Percentiles rank a stretch among this genome's conserved stretches.
Evolutionary conservation across 352 stramenopile species (phyloP).

Genomic region (Pythium sukuiense): DNA sequence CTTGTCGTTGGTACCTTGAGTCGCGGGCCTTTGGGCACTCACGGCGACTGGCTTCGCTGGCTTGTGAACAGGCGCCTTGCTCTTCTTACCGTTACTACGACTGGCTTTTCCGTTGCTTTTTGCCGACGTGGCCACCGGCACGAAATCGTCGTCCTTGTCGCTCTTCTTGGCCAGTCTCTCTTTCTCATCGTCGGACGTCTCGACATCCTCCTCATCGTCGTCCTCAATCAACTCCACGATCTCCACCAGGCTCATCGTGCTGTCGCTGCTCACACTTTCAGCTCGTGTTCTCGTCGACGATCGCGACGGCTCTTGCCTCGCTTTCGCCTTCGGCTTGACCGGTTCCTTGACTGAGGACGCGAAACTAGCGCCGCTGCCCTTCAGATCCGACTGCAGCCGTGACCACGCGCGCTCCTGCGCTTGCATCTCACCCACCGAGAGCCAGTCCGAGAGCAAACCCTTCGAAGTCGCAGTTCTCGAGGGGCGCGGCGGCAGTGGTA

Average conservation of each 20-base stretch:
- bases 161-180: background rate
- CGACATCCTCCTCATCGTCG: slow-evolving; percentile 25
- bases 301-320: background rate
- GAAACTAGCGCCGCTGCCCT: slow-evolving; percentile 2
- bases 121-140: background rate
- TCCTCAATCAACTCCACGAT: slow-evolving; percentile 31
- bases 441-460: slow-evolving; percentile 20
- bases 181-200: slow-evolving; percentile 11
- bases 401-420: slow-evolving; percentile 30
- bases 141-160: slow-evolving; percentile 26
- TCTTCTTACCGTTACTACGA: slow-evolving; percentile 5
- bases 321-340: background rate
- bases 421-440: slow-evolving; percentile 29
- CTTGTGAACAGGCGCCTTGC: slow-evolving; percentile 1
- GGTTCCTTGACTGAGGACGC: background rate
- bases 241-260: slow-evolving; percentile 26
- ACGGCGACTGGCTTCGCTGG: background rate
- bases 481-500: background rate
- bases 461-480: slow-evolving; percentile 2
- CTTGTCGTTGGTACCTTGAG: background rate
- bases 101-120: slow-evolving; percentile 6
- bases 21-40: background rate
- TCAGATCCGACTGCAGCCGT: slow-evolving; percentile 22
- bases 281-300: slow-evolving; percentile 7
- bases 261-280: slow-evolving; percentile 15